phyloP scores from a whole-genome alignment of 495 filamentous ascomycete genomes.

The Neurospora tetrasperma region DNA sequence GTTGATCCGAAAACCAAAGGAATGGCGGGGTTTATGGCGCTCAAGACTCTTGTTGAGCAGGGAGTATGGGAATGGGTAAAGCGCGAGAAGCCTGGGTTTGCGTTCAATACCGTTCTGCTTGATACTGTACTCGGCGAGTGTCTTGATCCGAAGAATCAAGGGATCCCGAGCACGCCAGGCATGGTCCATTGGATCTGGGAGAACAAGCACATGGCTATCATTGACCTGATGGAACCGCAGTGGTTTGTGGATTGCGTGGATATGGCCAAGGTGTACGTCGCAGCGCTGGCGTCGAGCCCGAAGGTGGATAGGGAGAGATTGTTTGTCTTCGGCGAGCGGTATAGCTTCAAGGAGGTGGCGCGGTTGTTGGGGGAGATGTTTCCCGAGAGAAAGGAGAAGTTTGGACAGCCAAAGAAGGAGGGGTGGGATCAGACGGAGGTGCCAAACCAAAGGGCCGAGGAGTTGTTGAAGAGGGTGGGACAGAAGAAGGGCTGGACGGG shows the following conservation, averaged over 20 bases:
- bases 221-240: constrained; percentile 23
- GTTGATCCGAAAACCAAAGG: constrained; percentile 11
- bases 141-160: constrained; percentile 21
- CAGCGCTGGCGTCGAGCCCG: constrained; percentile 17
- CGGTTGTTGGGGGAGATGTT: constrained; percentile 23
- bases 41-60: constrained; percentile 25
- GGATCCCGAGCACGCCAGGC: constrained; percentile 22
- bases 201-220: constrained; percentile 11
- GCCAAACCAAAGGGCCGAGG: constrained; percentile 20
- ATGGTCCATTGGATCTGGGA: constrained; percentile 25
- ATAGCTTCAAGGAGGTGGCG: constrained; percentile 21
- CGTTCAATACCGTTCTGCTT: constrained; percentile 24
- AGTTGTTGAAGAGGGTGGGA: constrained; percentile 23
- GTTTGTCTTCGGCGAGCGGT: constrained; percentile 22
- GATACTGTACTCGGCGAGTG: constrained; percentile 25
- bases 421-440: constrained; percentile 27
- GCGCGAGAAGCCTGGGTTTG: constrained; percentile 17
- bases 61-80: constrained; percentile 28
- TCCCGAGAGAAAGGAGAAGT: constrained; percentile 12
- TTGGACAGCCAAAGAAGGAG: constrained; percentile 15
- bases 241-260: constrained; percentile 26
- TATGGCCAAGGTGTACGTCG: constrained; percentile 21
- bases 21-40: constrained; percentile 26
- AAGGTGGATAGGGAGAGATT: constrained; percentile 22
- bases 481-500: constrained; percentile 23